phyloP scores from a whole-genome alignment of 768 basidiomycete genomes.

The Mycena metata region DNA sequence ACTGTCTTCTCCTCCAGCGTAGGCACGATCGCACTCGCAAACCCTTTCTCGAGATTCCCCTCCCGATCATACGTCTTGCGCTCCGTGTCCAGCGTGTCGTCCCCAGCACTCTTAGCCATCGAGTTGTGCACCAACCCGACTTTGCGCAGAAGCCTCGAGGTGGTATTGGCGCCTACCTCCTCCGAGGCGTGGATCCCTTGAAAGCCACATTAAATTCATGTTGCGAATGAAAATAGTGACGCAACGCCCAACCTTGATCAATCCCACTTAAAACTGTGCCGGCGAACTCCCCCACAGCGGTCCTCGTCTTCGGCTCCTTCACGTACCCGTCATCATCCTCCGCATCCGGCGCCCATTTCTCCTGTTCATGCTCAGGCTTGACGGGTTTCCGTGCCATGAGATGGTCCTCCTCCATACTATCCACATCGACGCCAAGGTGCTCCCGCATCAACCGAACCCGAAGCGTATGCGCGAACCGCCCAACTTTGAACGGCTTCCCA shows the following conservation, averaged over 20 bases:
- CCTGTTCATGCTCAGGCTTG: constrained; percentile 63
- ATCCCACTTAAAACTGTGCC: constrained; percentile 54
- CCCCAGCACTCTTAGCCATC: constrained; percentile 56
- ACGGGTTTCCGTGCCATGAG: constrained; percentile 67
- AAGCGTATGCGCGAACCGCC: constrained; percentile 95
- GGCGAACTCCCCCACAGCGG: constrained; percentile 49
- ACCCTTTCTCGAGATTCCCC: constrained; percentile 65
- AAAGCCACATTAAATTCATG: background rate
- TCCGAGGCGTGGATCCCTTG: constrained; percentile 57
- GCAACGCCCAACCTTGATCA: constrained; percentile 63
- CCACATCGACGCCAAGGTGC: constrained; percentile 96
- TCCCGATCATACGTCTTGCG: constrained; percentile 66
- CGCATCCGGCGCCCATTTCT: constrained; percentile 79
- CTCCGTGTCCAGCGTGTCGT: constrained; percentile 60
- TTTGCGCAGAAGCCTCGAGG: constrained; percentile 56
- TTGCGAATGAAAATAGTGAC: constrained; percentile 16
- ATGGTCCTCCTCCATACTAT: constrained; percentile 84
- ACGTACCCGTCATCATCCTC: constrained; percentile 70
- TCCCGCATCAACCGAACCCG: constrained; percentile 96
- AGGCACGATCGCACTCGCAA: constrained; percentile 74
- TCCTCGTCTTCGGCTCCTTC: constrained; percentile 53
- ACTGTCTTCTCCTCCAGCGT: constrained; percentile 78
- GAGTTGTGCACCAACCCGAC: constrained; percentile 57
- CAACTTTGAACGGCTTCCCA: constrained; percentile 94
- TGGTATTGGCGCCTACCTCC: constrained; percentile 53